phyloP scores from a whole-genome alignment of 1,284 basidiomycete species.

The Puccinia novopanici region DNA sequence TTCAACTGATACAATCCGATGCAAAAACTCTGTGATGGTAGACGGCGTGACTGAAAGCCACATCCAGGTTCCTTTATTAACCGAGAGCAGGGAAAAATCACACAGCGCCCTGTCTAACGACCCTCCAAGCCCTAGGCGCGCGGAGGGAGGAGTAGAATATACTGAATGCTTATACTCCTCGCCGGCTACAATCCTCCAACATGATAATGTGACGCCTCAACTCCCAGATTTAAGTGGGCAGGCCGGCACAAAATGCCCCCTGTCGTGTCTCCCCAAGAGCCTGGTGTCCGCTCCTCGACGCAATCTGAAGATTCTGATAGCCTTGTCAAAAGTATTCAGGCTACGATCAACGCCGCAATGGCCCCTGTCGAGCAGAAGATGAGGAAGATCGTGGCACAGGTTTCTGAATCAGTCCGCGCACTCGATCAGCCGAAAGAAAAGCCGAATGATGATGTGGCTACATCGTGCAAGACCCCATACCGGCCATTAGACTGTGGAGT shows the following conservation, averaged over 20 bases:
- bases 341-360: neutral
- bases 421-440: neutral
- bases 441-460: neutral
- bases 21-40: neutral
- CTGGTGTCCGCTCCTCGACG: too few species aligned
- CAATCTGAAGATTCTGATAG: neutral
- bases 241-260: neutral
- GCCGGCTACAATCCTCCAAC: neutral
- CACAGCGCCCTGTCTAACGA: neutral
- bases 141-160: neutral
- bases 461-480: neutral
- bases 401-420: neutral
- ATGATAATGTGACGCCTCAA: neutral
- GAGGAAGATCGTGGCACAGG: neutral
- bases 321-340: neutral
- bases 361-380: neutral
- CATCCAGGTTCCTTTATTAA: neutral
- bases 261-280: neutral
- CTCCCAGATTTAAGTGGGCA: neutral
- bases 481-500: neutral
- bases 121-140: neutral
- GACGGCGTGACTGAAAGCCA: neutral
- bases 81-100: neutral
- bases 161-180: neutral
- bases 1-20: conserved; percentile 6